A percentile compares a stretch with the other conserved stretches of the same genome.
Evolutionary conservation across 352 stramenopile genomes (phyloP).

Genomic region (Aphanomyces astaci): DNA sequence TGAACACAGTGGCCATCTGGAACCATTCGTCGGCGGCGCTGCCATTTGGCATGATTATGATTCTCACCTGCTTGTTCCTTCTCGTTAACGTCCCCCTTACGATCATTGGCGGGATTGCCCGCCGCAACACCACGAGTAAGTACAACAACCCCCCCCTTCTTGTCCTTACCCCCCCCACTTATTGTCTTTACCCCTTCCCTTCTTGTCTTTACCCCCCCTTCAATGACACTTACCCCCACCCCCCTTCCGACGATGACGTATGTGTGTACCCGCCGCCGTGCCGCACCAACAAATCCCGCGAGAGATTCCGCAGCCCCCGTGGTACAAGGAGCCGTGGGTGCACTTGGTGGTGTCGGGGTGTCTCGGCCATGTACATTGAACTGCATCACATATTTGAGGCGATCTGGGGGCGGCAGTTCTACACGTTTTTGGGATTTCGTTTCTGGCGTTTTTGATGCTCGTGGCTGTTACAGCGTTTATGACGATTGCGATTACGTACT

Average conservation of each 20-base stretch:
- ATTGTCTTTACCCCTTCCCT: too few relatives aligned
- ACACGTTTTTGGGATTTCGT: constrained; percentile 98
- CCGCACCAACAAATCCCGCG: constrained; percentile 94
- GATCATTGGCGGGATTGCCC: constrained; percentile 91
- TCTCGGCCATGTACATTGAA: constrained; percentile 97
- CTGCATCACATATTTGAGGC: constrained; percentile 97
- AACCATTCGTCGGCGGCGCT: constrained; percentile 94
- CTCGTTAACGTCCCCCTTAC: constrained; percentile 91
- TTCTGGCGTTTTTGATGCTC: constrained; percentile 94
- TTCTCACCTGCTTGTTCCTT: constrained; percentile 88
- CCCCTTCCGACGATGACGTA: too few relatives aligned
- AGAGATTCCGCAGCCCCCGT: constrained; percentile 88
- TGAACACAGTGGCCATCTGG: constrained; percentile 93
- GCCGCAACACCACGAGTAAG: constrained; percentile 84
- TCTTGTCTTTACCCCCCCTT: too few relatives aligned
- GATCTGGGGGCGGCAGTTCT: constrained; percentile 98
- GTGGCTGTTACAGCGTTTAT: constrained; percentile 95
- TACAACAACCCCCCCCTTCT: too few relatives aligned
- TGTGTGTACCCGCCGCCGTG: constrained; percentile 88
- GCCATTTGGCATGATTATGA: constrained; percentile 94
- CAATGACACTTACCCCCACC: too few relatives aligned
- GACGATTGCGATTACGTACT: constrained; percentile 96
- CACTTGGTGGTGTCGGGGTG: constrained; percentile 92
- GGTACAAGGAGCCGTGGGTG: constrained; percentile 74
- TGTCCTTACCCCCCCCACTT: too few relatives aligned